Base-by-base conservation (phyloP, 83 land plant genomes). In the Picea engelmannii region DNA sequence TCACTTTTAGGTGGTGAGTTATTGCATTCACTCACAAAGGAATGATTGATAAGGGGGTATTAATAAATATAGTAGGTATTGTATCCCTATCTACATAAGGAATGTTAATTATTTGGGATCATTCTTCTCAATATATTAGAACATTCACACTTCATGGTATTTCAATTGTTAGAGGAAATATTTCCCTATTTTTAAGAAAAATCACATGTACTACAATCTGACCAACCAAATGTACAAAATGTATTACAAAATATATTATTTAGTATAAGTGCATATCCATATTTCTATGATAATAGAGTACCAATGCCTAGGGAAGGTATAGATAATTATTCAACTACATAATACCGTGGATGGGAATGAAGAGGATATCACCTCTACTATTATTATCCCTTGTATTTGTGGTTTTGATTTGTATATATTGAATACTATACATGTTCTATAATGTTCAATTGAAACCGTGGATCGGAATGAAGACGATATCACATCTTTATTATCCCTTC, bases 71-170 rank as follows among this genome's bases (percentile, higher is more conserved):
- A 83, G 97, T 93, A 38, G 88, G 94, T 84, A 79, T 87, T 59
- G 84, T 98, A 17, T 88, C 93, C 21, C 84, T 98, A 49, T 96
- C 99, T 18, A 79, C 92, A 18, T 90, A 90, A 75, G 99, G 99
- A 5, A 88, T 94, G 16, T 21, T 96, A n/a, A 42, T 98, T 38
- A 83, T 91, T 10, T 98, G 97, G 96, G 91, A 94, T 78, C 84
- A 90, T 60, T 42, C 70, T 4, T 81, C 76, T 58, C 82, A 84
- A 59, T 87, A 81, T 31, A 86, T 98, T 38, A 80, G 83, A 40
- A 90, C 94, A 23, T 92, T 89, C 63, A 93, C 97, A 17, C 81
- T 94, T 2, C 93, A 96, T 83, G 99, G 98, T 13, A 81, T 83
- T 76, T 84, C 79, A 24, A 84, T 96, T 62, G 89, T 95, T 17